phyloP scores from a whole-genome alignment of 805 yeast species.

The Starmerella gropengiesseri region DNA sequence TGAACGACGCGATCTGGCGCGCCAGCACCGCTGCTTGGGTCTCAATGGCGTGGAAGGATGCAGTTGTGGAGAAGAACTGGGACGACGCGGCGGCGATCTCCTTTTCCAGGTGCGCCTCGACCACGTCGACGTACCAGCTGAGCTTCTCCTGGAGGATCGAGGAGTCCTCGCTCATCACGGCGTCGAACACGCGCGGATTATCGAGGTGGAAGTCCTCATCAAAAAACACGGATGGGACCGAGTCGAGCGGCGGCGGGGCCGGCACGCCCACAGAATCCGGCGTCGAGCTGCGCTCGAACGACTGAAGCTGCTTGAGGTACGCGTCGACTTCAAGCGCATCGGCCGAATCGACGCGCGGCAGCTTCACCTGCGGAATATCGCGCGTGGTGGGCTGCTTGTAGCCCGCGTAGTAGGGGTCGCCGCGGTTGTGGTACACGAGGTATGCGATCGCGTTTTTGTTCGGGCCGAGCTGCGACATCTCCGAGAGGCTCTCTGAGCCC shows the following conservation, averaged over 20 bases:
- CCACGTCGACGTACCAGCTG: constrained; percentile 71
- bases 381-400: constrained; percentile 50
- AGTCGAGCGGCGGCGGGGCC: constrained; percentile 14
- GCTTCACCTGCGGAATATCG: constrained; percentile 75
- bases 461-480: constrained; percentile 1
- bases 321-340: constrained; percentile 35
- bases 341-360: constrained; percentile 43
- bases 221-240: constrained; percentile 62
- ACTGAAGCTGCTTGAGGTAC: constrained; percentile 40
- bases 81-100: constrained; percentile 79
- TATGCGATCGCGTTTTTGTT: constrained; percentile 61
- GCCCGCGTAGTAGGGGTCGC: constrained; percentile 35
- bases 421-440: constrained; percentile 42
- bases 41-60: constrained; percentile 59
- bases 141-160: constrained; percentile 54
- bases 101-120: constrained; percentile 66
- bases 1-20: constrained; percentile 41
- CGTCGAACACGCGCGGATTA: constrained; percentile 72
- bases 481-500: constrained; percentile 4
- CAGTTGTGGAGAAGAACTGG: constrained; percentile 74
- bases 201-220: constrained; percentile 65
- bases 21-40: constrained; percentile 20
- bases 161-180: constrained; percentile 54
- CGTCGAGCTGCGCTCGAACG: constrained; percentile 2
- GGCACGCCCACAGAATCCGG: constrained; percentile 14